These are phyloP conservation scores for Penstemon newberryi DNA, from an alignment of 257 asterid genomes.

Conservation along the genomic window DNA sequence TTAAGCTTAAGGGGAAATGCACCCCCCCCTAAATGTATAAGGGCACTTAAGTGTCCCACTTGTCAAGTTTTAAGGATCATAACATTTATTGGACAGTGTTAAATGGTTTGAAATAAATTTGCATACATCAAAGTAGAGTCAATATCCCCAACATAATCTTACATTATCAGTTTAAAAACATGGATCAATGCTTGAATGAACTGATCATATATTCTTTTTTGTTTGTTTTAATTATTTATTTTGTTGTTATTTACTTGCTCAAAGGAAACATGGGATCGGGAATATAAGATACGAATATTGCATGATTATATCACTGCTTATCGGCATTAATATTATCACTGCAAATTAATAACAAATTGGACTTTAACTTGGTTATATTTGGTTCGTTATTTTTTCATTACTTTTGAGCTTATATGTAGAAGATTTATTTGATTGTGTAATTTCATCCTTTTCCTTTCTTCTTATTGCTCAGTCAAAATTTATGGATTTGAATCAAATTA, in stretches of 20 bases:
- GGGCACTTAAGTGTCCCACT: constrained; percentile 36
- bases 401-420: not conserved
- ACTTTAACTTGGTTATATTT: not conserved
- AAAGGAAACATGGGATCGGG: constrained; percentile 13
- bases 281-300: constrained; percentile 13
- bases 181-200: not conserved
- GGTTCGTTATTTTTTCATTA: not conserved
- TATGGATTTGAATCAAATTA: not conserved
- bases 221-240: constrained; percentile 14
- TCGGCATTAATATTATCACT: not conserved
- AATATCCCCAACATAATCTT: constrained; percentile 33
- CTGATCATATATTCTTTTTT: constrained; percentile 24
- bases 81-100: constrained; percentile 29
- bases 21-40: constrained; percentile 41
- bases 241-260: constrained; percentile 22
- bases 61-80: constrained; percentile 41
- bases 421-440: no score
- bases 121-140: constrained; percentile 33
- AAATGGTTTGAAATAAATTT: constrained; percentile 36
- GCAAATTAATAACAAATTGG: not conserved
- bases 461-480: not conserved
- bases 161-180: constrained; percentile 9
- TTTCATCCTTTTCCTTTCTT: no score
- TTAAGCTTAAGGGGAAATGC: constrained; percentile 29
- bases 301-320: not conserved